These are phyloP conservation scores for Stemphylium beticola DNA, from an alignment of 2,329 filamentous ascomycete species.

Conservation along the genomic window DNA sequence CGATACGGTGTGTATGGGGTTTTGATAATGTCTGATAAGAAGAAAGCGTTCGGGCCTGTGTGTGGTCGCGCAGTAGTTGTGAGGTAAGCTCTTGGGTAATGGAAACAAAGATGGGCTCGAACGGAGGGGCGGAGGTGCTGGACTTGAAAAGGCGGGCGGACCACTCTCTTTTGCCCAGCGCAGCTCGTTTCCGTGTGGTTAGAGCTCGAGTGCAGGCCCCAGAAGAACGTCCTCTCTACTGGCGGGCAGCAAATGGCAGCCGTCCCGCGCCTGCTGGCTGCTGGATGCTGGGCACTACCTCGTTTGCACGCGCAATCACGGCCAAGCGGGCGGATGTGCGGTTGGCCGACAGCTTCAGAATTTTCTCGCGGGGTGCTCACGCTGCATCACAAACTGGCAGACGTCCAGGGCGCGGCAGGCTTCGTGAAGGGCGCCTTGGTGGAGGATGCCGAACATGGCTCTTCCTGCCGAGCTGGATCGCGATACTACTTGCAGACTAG, in stretches of 20 bases:
- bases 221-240: slow-evolving; percentile 12
- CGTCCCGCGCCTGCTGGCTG: slow-evolving; percentile 9
- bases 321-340: slow-evolving; percentile 30
- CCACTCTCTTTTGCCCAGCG: slow-evolving; percentile 29
- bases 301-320: slow-evolving; percentile 16
- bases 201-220: slow-evolving; percentile 26
- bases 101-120: slow-evolving; percentile 47
- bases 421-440: slow-evolving; percentile 19
- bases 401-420: background rate
- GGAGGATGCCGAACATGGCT: slow-evolving; percentile 24
- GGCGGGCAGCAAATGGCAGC: slow-evolving; percentile 31
- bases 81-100: slow-evolving; percentile 59
- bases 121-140: slow-evolving; percentile 43
- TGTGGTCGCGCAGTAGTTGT: slow-evolving; percentile 50
- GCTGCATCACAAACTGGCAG: slow-evolving; percentile 15
- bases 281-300: slow-evolving; percentile 20
- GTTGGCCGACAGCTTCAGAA: slow-evolving; percentile 30
- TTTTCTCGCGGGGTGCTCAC: slow-evolving; percentile 37
- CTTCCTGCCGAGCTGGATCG: slow-evolving; percentile 26
- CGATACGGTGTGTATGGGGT: slow-evolving; percentile 44
- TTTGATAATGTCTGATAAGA: slow-evolving; percentile 56
- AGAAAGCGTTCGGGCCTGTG: slow-evolving; percentile 34
- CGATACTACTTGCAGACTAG: slow-evolving; percentile 16
- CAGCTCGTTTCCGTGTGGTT: slow-evolving; percentile 21
- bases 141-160: slow-evolving; percentile 45